These are phyloP conservation scores for Phytopythium delawarense DNA, from an alignment of 352 stramenopile genomes.

Conservation along the genomic window DNA sequence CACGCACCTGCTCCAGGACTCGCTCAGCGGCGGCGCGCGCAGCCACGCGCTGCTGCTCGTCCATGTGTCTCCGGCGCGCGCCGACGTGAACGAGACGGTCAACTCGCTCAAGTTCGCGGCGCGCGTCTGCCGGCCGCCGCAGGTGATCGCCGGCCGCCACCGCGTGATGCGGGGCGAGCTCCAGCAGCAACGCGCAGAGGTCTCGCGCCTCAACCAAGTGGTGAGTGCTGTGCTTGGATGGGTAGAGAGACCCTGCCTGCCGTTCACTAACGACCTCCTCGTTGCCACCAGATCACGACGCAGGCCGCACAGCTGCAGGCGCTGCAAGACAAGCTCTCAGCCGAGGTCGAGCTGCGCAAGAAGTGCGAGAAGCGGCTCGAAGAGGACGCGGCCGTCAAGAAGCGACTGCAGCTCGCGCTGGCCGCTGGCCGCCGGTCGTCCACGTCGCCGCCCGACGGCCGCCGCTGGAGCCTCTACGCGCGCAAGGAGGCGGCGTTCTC, in stretches of 20 bases:
- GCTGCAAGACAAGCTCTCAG: slow-evolving; percentile 62
- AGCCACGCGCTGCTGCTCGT: slow-evolving; percentile 57
- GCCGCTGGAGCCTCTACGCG: slow-evolving; percentile 67
- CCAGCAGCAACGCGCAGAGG: slow-evolving; percentile 44
- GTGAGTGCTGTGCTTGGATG: slow-evolving; percentile 19
- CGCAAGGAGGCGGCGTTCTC: slow-evolving; percentile 42
- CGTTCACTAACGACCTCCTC: neutral
- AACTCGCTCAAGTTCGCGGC: slow-evolving; percentile 79
- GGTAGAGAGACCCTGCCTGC: neutral
- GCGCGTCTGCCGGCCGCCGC: slow-evolving; percentile 41
- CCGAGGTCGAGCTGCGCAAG: slow-evolving; percentile 57
- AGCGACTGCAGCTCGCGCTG: slow-evolving; percentile 23
- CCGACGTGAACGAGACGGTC: slow-evolving; percentile 63
- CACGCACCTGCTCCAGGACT: slow-evolving; percentile 80
- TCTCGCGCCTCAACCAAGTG: slow-evolving; percentile 53
- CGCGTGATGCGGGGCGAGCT: slow-evolving; percentile 1
- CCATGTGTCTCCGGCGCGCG: slow-evolving; percentile 47
- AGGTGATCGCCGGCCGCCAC: slow-evolving; percentile 3
- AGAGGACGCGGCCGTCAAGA: slow-evolving; percentile 51
- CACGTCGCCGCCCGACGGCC: slow-evolving; percentile 19
- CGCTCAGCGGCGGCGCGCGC: slow-evolving; percentile 31
- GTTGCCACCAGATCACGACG: slow-evolving; percentile 36
- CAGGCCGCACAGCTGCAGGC: slow-evolving; percentile 61
- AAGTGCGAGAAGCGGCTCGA: slow-evolving; percentile 77
- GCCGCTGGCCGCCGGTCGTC: neutral